Evolutionary conservation across 2,329 filamentous ascomycete species (phyloP).

Genomic region (Dichotomopilus funicola): DNA sequence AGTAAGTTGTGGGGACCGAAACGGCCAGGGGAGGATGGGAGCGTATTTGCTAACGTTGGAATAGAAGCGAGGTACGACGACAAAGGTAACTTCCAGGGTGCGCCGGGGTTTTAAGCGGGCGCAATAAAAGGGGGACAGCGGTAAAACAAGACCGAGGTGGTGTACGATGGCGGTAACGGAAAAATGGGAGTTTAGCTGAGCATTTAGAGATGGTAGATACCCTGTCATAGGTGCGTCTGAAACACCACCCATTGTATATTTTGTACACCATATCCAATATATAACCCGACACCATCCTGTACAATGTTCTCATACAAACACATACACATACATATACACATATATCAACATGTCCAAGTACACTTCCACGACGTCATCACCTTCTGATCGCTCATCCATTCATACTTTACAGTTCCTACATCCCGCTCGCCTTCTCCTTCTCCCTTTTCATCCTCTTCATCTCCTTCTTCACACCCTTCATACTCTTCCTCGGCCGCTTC

Average conservation of each 20-base stretch:
- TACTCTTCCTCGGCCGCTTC: conserved; percentile 60
- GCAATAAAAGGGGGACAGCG: too few species aligned
- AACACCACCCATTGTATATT: too few species aligned
- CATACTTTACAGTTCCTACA: background rate
- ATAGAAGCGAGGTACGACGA: conserved; percentile 79
- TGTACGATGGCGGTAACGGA: background rate
- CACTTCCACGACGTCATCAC: background rate
- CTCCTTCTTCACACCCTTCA: conserved; percentile 55
- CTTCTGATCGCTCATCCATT: background rate
- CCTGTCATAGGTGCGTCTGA: too few species aligned
- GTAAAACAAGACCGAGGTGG: background rate
- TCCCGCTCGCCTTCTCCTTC: background rate
- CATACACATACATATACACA: too few species aligned
- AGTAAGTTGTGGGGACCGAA: conserved; percentile 54
- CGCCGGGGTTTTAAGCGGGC: conserved; percentile 15
- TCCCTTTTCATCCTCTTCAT: conserved; percentile 33
- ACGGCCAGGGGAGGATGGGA: background rate
- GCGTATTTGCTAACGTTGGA: conserved; percentile 30
- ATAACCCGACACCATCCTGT: too few species aligned
- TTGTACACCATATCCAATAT: too few species aligned
- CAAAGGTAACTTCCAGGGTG: conserved; percentile 57
- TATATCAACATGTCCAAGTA: too few species aligned
- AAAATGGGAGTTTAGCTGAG: too few species aligned
- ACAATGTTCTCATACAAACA: too few species aligned
- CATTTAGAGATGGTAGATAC: too few species aligned